These are phyloP conservation scores for Kwoniella bestiolae DNA, from an alignment of 768 basidiomycete species.

Conservation along the genomic window DNA sequence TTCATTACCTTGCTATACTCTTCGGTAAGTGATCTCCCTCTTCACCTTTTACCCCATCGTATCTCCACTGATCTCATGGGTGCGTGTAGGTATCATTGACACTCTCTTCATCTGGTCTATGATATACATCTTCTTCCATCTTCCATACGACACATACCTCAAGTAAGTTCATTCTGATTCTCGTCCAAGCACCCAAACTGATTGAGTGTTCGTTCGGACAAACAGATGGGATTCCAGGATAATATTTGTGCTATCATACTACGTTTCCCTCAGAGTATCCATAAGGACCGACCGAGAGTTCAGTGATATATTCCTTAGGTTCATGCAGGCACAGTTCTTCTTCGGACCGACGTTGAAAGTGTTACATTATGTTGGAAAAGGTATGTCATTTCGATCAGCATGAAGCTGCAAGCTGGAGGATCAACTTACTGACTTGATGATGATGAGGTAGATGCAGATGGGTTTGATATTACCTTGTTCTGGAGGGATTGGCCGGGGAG, in stretches of 20 bases:
- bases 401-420: too few species aligned
- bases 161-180: background rate
- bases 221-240: background rate
- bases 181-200: background rate
- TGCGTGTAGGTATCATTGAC: background rate
- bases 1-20: background rate
- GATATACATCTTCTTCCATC: background rate
- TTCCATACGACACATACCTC: background rate
- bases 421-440: background rate
- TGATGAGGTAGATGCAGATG: background rate
- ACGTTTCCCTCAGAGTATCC: background rate
- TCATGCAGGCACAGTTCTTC: background rate
- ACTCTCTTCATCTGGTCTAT: background rate
- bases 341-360: background rate
- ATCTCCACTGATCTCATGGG: too few species aligned
- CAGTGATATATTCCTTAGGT: background rate
- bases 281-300: background rate
- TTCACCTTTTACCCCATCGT: too few species aligned
- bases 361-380: background rate
- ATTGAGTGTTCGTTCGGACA: background rate
- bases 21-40: background rate
- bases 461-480: background rate
- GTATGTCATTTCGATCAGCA: background rate
- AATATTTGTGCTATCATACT: background rate
- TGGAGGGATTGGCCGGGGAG: background rate